Base-by-base conservation (phyloP, 1,139 yeast genomes). In the Yamadazyma songkhlaensis region DNA sequence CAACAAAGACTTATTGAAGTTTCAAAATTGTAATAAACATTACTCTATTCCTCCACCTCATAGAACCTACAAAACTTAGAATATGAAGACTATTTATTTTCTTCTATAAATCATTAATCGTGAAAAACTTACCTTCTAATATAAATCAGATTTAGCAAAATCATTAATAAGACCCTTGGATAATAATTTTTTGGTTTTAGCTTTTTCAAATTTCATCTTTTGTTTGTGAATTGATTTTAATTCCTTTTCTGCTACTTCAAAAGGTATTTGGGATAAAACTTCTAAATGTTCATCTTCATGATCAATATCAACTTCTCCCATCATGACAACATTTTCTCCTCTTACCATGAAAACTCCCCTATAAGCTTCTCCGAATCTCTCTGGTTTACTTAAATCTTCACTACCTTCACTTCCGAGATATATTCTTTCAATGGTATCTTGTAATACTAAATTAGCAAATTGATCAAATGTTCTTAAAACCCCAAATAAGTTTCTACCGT, bases 241-340 rank as follows among this genome's bases (percentile, higher is more conserved):
- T 43, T 68, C 70, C 13, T 48, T 47, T 49, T 75, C 77, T 5
- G 92, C 94, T 34, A 73, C 77, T 36, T 68, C 73, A 55, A 77
- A 85, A 21, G 83, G 74, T 25, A 86, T 69, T 53, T 77, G 78
- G 42, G 73, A 67, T 57, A 81, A 68, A 13, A 64, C 61, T 32
- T 72, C 72, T 54, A 85, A 70, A 41, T 85, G 84, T 44, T 70
- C 78, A 54, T 85, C 95, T 60, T 90, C 97, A 49, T 69, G 77
- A 55, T 88, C 96, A 46, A 89, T 84, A 59, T 92, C 97, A 39
- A 92, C 76, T 58, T 92, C 97, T 15, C 98, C 98, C 61, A 92
- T 64, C 80, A 90, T 79, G n/a, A 90, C 95, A 11, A 92, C 95
- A 54, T 92, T 92, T 61, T 92, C 99, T 45, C 99, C 98, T 64